Conservation (phyloP, 176 grass and related monocot species). For the bread wheat (Triticum aestivum) region IWGSC_CS_RefSeq_v2.1 NC_057805.1:1362933-1363432, state of each 20-base stretch:
- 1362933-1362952: conserved; percentile 82
- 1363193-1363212: conserved; percentile 50
- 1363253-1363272: conserved; percentile 94
- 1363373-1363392: conserved; percentile 74
- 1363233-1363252: conserved; percentile 96
- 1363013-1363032: conserved; percentile 53
- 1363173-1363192: neutral
- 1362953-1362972: conserved; percentile 89
- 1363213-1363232: conserved; percentile 70
- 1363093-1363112: neutral
- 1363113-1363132: neutral
- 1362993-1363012: conserved; percentile 68
- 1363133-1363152: neutral
- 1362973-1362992: conserved; percentile 91
- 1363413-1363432: neutral
- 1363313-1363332: conserved; percentile 95
- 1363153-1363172: neutral
- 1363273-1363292: conserved; percentile 99
- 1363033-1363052: neutral
- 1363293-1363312: conserved; percentile 95
- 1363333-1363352: conserved; percentile 85
- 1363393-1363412: conserved; percentile 11
- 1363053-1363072: neutral
- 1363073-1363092: neutral
- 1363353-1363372: conserved; percentile 96